Base-by-base conservation (phyloP, 495 filamentous ascomycete species). In the Cercophora scortea region DNA sequence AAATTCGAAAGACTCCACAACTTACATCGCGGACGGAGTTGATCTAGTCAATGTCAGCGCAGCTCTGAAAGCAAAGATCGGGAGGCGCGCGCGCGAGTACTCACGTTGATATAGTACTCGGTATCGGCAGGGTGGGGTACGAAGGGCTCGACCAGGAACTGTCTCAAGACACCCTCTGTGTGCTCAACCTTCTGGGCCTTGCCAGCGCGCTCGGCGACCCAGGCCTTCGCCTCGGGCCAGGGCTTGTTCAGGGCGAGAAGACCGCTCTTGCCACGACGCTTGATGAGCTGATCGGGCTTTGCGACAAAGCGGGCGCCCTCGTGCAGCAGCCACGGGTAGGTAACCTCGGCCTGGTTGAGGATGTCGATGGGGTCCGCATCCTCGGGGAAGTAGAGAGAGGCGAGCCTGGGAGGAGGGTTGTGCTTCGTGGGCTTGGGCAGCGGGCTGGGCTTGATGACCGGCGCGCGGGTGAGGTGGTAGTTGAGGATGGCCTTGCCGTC, bases 401-500 rank as follows among this genome's bases (percentile, higher is more conserved):
- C 92, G 57, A 99, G 88, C 70, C 84, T 88, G 62, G 93, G 74
- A 49, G 94, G 82, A 56, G 93, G 76, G 77, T 97, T 97, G 83
- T 99, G 93, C 69, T 83, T 93, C 53, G 83, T 67, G 56, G 88
- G 78, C 58, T 81, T 66, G 58, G 93, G 90, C 19, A 99, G 89
- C 71, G 94, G 88, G 64, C 90, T 89, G 47, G 93, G 90, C 84
- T 96, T 95, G 82, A 99, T 96, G 67, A 95, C 86, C 52, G 92
- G 86, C 53, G 93, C 90, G 65, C 93, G 87, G 60, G 93, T 99
- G 79, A 99, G 91, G 83, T 99, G 93, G 80, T 96, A 99, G 86
- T 95, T 96, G 80, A 99, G 79, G 79, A 99, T 97, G 78, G 93
- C 93, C 87, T 99, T 99, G 83, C 93, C 93, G 77, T 99, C 93